A percentile compares a stretch with the other conserved stretches of the same genome.
Evolutionary conservation across 2,329 filamentous ascomycete genomes (phyloP).

Genomic region (Neoarthrinium moseri): DNA sequence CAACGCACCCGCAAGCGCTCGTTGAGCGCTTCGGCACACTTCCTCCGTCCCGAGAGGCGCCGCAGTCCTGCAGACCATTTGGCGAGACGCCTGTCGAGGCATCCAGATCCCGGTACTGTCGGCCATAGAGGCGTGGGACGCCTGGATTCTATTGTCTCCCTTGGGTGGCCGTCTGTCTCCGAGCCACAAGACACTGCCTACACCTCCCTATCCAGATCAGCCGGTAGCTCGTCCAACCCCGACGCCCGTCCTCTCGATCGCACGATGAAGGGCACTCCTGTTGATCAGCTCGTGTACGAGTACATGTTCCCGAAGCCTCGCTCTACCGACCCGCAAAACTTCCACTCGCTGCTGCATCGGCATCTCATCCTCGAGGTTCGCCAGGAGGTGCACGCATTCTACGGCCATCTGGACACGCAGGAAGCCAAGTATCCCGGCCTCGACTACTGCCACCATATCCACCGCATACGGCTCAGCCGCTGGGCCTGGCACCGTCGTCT

Average conservation of each 20-base stretch:
- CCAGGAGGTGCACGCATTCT: constrained; percentile 75
- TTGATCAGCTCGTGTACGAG: constrained; percentile 73
- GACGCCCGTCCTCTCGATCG: background rate
- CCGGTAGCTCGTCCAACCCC: background rate
- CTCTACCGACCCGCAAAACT: constrained; percentile 67
- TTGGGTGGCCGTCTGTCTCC: no score
- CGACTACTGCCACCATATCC: constrained; percentile 71
- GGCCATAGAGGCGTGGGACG: no score
- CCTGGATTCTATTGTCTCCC: no score
- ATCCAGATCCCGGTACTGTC: no score
- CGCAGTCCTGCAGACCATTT: no score
- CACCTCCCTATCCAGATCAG: background rate
- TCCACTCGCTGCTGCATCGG: constrained; percentile 67
- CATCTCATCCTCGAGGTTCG: constrained; percentile 75
- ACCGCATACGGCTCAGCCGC: constrained; percentile 74
- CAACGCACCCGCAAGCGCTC: no score
- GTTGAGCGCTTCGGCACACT: no score
- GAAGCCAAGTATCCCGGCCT: constrained; percentile 81
- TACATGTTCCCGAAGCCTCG: constrained; percentile 70
- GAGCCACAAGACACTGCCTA: no score
- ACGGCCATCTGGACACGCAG: constrained; percentile 74
- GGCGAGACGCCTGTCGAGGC: no score
- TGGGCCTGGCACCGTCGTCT: constrained; percentile 76
- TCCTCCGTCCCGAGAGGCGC: no score
- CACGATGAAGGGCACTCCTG: constrained; percentile 69